Evolutionary conservation across 345 rosid genomes (phyloP).

Genomic region (Heritiera littoralis): DNA sequence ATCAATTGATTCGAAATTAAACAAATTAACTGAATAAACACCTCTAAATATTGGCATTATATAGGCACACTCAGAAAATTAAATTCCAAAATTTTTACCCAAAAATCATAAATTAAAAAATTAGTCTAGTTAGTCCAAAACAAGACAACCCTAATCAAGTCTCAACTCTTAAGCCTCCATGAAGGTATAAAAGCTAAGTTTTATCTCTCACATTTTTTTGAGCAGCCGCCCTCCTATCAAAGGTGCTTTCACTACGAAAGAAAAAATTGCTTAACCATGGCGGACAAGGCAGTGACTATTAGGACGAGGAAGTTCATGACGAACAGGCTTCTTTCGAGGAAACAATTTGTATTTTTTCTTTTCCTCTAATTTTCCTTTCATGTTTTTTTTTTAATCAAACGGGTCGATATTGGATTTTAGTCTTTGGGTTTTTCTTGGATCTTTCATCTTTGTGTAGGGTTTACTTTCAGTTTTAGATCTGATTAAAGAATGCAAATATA

Average conservation of each 20-base stretch:
- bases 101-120: no score
- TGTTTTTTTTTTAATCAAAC: not conserved
- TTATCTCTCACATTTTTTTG: no score
- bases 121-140: no score
- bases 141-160: no score
- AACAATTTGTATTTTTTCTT: slow-evolving; percentile 44
- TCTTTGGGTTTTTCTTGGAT: not conserved
- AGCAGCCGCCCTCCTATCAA: not conserved
- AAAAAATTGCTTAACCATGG: slow-evolving; percentile 28
- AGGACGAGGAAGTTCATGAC: slow-evolving; percentile 64
- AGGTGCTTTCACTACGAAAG: not conserved
- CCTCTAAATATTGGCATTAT: no score
- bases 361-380: not conserved
- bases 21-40: no score
- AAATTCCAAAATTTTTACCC: no score
- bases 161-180: no score
- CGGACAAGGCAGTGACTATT: slow-evolving; percentile 58
- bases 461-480: not conserved
- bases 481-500: not conserved
- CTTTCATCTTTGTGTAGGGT: not conserved
- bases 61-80: no score
- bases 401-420: not conserved
- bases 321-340: slow-evolving; percentile 54
- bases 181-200: no score
- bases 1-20: no score